Evolutionary conservation across 495 filamentous ascomycete species (phyloP), one percentile per base, ranked within the genome.

Genomic region (Talaromyces proteolyticus): DNA sequence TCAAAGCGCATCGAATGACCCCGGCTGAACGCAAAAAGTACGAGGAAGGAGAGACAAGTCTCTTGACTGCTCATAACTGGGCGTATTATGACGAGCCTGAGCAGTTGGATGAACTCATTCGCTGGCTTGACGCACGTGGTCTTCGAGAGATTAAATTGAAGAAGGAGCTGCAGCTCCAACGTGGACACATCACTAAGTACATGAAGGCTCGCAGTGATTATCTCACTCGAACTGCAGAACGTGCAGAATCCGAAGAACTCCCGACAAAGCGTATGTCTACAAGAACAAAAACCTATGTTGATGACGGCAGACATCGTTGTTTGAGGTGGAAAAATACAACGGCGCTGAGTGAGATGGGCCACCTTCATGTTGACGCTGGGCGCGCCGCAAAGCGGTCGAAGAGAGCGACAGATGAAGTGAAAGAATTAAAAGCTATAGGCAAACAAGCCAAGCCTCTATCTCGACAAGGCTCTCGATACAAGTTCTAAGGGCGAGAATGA

Each of bases 121-220:
- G 76, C 22, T 98, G 93, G 93, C 75, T 98, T 4, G 93, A 98
- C 59, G 70, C 82, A 6, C 84, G 86, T 21, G 93, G 93, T 1
- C 68, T 81, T 34, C 87, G 93, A 26, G 93, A 98, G 65, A 65
- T 81, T 26, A 91, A 89, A 60, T 69, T 98, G 19, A 78, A 85
- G 26, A 95, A 95, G 64, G 91, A 96, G 65, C 76, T 98, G 2
- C 70, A 85, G 47, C 64, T 75, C 11, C 93, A 90, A 66, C 82
- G 83, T 10, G 84, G 89, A 10, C 80, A 79, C 57, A 96, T 98
- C 49, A 70, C 73, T 22, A 73, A 75, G 51, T 84, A 90, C 59
- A 97, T 98, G 93, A 68, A 81, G 52, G 80, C 79, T 55, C 82
- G 91, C 44, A 76, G 82, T 47, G 73, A 75, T 49, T 95, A 96